A percentile compares a stretch with the other conserved stretches of the same genome.
These are phyloP conservation scores for Claviceps sp. DNA, from an alignment of 2,329 filamentous ascomycete genomes.

Conservation along the genomic window DNA sequence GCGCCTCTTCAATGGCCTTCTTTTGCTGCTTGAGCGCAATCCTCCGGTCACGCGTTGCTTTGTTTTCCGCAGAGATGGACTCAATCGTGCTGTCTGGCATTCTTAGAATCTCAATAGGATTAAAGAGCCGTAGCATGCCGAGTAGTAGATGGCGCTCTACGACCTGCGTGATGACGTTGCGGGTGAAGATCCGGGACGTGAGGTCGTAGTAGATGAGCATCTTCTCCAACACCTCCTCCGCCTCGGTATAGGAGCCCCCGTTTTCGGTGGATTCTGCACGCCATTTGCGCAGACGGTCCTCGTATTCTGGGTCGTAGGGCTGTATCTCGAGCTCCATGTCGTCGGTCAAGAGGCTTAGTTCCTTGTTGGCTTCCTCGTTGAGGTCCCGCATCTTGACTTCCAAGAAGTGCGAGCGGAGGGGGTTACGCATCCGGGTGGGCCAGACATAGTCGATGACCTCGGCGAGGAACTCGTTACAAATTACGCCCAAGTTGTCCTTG, in stretches of 20 bases:
- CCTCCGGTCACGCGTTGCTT: conserved; percentile 37
- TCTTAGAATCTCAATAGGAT: conserved; percentile 35
- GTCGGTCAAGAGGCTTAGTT: conserved; percentile 31
- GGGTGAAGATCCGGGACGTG: conserved; percentile 36
- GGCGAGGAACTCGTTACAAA: conserved; percentile 39
- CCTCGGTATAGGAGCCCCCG: conserved; percentile 33
- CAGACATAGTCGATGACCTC: conserved; percentile 38
- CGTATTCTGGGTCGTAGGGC: conserved; percentile 40
- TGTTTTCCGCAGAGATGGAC: conserved; percentile 38
- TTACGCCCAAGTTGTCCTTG: conserved; percentile 39
- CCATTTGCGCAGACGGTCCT: conserved; percentile 35
- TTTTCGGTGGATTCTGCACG: conserved; percentile 28
- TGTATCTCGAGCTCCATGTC: conserved; percentile 40
- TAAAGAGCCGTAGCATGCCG: conserved; percentile 38
- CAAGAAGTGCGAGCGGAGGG: conserved; percentile 34
- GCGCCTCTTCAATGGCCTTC: conserved; percentile 36
- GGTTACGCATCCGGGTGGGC: conserved; percentile 37
- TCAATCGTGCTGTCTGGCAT: conserved; percentile 32
- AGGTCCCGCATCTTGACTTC: conserved; percentile 34
- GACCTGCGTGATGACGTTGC: conserved; percentile 39
- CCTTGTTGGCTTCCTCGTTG: conserved; percentile 31
- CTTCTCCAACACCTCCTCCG: conserved; percentile 40
- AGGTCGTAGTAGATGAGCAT: conserved; percentile 44
- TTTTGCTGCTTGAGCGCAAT: conserved; percentile 33
- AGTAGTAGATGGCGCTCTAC: conserved; percentile 37